Conservation (phyloP, 345 rosid species). For the Bretschneidera sinensis region DNA sequence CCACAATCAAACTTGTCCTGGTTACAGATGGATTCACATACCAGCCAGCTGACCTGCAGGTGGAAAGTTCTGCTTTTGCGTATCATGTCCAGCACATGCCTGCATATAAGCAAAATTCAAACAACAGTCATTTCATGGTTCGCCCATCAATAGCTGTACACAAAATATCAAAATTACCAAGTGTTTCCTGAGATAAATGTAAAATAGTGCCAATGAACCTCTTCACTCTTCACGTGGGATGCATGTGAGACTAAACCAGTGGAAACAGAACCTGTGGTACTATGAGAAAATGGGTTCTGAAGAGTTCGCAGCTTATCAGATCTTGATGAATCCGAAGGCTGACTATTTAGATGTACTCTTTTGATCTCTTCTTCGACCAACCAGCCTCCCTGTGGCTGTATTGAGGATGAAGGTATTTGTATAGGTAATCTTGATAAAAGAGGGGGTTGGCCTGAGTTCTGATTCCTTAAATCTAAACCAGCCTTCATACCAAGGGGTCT, state of each 20-base stretch:
- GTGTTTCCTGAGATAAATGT: constrained; percentile 8
- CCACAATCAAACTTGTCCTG: neutral
- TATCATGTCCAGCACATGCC: constrained; percentile 38
- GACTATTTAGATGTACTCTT: constrained; percentile 26
- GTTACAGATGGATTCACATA: constrained; percentile 13
- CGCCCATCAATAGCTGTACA: neutral
- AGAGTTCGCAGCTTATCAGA: constrained; percentile 40
- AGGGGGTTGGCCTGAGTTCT: constrained; percentile 60
- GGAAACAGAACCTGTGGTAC: constrained; percentile 34
- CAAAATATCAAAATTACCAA: neutral
- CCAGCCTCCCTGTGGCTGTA: constrained; percentile 64
- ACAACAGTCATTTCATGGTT: constrained; percentile 3
- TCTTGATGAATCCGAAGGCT: constrained; percentile 37
- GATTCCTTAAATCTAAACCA: constrained; percentile 56
- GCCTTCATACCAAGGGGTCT: constrained; percentile 38
- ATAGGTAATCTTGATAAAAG: constrained; percentile 53
- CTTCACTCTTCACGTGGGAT: constrained; percentile 61
- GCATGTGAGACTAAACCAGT: constrained; percentile 32
- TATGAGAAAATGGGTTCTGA: constrained; percentile 40
- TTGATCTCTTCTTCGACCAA: constrained; percentile 58
- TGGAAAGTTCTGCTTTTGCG: constrained; percentile 38
- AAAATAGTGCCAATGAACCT: constrained; percentile 39
- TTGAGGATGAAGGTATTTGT: constrained; percentile 34
- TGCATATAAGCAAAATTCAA: constrained; percentile 24
- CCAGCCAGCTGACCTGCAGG: constrained; percentile 51